phyloP scores from a whole-genome alignment of 2,329 filamentous ascomycete genomes.

The Penicillium sp. region DNA sequence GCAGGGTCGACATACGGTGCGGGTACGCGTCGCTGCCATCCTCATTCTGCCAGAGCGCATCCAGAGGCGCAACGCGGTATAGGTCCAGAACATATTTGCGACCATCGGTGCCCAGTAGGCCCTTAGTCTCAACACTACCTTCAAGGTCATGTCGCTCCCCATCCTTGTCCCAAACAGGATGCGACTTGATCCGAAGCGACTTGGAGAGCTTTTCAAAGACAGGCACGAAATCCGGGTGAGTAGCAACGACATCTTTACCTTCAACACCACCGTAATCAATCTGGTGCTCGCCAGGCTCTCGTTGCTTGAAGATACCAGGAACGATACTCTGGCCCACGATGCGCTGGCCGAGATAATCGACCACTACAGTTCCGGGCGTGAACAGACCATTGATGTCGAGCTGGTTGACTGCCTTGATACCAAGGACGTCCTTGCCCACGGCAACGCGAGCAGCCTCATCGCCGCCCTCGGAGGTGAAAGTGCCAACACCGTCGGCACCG shows the following conservation, averaged over 20 bases:
- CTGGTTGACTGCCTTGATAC: slow-evolving; percentile 92
- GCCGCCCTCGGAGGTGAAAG: slow-evolving; percentile 91
- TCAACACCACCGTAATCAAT: slow-evolving; percentile 98
- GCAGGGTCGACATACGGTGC: slow-evolving; percentile 90
- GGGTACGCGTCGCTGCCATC: slow-evolving; percentile 63
- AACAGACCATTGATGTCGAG: slow-evolving; percentile 91
- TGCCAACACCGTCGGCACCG: slow-evolving; percentile 92
- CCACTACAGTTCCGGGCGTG: slow-evolving; percentile 90
- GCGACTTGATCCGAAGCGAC: slow-evolving; percentile 83
- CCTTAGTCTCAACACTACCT: slow-evolving; percentile 95
- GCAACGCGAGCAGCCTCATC: slow-evolving; percentile 94
- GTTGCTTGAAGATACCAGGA: slow-evolving; percentile 97
- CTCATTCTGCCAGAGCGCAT: slow-evolving; percentile 85
- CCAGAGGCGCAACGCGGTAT: slow-evolving; percentile 88
- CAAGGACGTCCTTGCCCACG: slow-evolving; percentile 91
- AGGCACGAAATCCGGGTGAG: slow-evolving; percentile 75
- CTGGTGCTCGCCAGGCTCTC: slow-evolving; percentile 94
- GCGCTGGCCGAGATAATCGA: slow-evolving; percentile 95
- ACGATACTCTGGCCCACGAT: slow-evolving; percentile 98
- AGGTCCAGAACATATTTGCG: slow-evolving; percentile 96
- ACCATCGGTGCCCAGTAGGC: slow-evolving; percentile 90
- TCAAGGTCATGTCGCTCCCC: slow-evolving; percentile 84
- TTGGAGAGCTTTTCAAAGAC: slow-evolving; percentile 88
- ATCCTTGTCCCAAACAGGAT: slow-evolving; percentile 97
- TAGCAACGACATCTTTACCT: slow-evolving; percentile 89